Evolutionary conservation across 2,329 filamentous ascomycete species (phyloP).

Genomic region (Seiridium unicorne): DNA sequence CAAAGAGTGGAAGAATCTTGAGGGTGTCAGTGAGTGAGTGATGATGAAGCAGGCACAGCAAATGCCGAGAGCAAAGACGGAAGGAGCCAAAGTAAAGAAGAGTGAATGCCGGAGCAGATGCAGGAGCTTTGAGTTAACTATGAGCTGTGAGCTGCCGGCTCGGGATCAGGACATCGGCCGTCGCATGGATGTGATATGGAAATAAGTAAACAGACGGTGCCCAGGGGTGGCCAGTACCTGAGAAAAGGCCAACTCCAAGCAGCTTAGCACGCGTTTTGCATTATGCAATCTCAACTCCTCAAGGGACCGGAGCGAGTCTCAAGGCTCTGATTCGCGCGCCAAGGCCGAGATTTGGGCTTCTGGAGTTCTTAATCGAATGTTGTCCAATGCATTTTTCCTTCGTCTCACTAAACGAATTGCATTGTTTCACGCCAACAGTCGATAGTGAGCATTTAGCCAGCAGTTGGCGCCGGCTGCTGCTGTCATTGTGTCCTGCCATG

Average conservation of each 20-base stretch:
- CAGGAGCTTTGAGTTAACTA: too few relatives aligned
- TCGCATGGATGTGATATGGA: background rate
- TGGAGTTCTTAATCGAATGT: too few relatives aligned
- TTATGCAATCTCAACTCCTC: background rate
- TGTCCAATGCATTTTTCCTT: too few relatives aligned
- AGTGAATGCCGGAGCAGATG: background rate
- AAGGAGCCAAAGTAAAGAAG: background rate
- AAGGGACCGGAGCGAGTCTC: slow-evolving; percentile 1
- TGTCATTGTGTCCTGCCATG: too few relatives aligned
- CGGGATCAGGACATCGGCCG: background rate
- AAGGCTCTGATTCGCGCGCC: background rate
- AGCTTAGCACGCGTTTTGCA: background rate
- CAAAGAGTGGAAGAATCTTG: background rate
- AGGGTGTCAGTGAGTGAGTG: background rate
- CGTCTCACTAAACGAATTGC: background rate
- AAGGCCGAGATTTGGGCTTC: background rate
- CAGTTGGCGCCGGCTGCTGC: too few relatives aligned
- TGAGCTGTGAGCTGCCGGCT: too few relatives aligned
- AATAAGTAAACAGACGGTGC: too few relatives aligned
- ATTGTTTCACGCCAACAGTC: background rate
- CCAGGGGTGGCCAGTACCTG: too few relatives aligned
- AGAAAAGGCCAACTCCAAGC: background rate
- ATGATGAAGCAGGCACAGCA: background rate
- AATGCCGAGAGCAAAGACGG: background rate
- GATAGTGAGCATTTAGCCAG: too few relatives aligned